These are phyloP conservation scores for Trichosanthes truncata DNA, from an alignment of 306 rosid genomes.

Conservation along the genomic window DNA sequence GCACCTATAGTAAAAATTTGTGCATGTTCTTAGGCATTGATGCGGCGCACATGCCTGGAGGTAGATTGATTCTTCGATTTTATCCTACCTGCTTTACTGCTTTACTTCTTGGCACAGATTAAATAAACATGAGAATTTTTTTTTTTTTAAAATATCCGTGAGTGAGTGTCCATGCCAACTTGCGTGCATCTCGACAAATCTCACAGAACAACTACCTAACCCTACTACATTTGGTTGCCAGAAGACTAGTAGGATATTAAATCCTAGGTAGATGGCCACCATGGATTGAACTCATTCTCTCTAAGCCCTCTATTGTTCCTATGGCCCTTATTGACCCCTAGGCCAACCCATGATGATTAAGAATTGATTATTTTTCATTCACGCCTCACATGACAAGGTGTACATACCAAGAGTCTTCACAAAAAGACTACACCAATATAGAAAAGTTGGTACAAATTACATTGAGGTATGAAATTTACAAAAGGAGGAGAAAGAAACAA, in stretches of 20 bases:
- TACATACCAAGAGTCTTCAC: neutral
- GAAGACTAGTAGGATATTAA: too few species aligned
- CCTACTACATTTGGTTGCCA: too few species aligned
- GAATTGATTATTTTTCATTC: neutral
- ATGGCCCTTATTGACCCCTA: too few species aligned
- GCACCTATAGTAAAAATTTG: neutral
- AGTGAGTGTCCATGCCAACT: neutral
- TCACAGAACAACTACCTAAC: too few species aligned
- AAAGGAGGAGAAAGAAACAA: too few species aligned
- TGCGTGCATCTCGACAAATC: too few species aligned
- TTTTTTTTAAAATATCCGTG: neutral
- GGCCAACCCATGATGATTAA: too few species aligned
- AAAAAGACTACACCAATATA: neutral
- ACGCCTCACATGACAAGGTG: neutral
- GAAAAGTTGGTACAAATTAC: neutral
- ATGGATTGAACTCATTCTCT: too few species aligned
- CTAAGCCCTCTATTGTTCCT: too few species aligned
- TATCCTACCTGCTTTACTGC: too few species aligned
- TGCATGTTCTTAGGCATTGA: neutral
- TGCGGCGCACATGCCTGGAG: neutral
- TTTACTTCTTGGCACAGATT: neutral
- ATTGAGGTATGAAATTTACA: too few species aligned
- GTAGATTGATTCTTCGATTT: neutral
- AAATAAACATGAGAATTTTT: neutral
- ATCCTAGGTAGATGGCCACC: too few species aligned